Conservation (phyloP, 805 yeast genomes). For the Scheffersomyces coipomensis region DNA sequence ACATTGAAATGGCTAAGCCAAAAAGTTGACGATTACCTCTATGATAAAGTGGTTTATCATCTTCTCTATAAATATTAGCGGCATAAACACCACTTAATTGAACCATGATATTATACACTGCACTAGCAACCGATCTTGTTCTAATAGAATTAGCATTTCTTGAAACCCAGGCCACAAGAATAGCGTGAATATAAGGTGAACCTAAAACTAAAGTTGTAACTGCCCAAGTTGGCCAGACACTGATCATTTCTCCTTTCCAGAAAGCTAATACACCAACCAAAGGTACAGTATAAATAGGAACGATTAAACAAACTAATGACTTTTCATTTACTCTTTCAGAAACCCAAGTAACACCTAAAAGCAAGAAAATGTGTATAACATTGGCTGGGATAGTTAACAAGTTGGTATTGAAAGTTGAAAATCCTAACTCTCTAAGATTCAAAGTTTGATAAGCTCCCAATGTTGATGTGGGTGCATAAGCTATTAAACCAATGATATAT, state of each 20-base stretch:
- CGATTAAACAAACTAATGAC: constrained; percentile 15
- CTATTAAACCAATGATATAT: constrained; percentile 40
- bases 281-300: constrained; percentile 31
- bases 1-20: constrained; percentile 28
- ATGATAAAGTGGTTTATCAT: constrained; percentile 58
- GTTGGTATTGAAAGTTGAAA: constrained; percentile 17
- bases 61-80: constrained; percentile 52
- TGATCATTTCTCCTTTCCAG: background rate
- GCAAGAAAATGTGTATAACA: constrained; percentile 27
- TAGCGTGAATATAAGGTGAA: constrained; percentile 21
- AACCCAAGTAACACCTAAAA: constrained; percentile 32
- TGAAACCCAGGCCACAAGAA: constrained; percentile 49
- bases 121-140: constrained; percentile 60
- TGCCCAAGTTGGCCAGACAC: constrained; percentile 42
- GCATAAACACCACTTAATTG: constrained; percentile 57
- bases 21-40: constrained; percentile 50
- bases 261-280: constrained; percentile 31
- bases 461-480: constrained; percentile 16
- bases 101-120: constrained; percentile 60
- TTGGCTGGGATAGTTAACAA: constrained; percentile 18
- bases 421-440: constrained; percentile 13
- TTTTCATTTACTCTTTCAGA: constrained; percentile 32
- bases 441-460: constrained; percentile 7
- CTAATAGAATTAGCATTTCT: constrained; percentile 59
- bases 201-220: constrained; percentile 22